Conservation (phyloP, 2,329 filamentous ascomycete genomes). For the Coniella vitis region DNA sequence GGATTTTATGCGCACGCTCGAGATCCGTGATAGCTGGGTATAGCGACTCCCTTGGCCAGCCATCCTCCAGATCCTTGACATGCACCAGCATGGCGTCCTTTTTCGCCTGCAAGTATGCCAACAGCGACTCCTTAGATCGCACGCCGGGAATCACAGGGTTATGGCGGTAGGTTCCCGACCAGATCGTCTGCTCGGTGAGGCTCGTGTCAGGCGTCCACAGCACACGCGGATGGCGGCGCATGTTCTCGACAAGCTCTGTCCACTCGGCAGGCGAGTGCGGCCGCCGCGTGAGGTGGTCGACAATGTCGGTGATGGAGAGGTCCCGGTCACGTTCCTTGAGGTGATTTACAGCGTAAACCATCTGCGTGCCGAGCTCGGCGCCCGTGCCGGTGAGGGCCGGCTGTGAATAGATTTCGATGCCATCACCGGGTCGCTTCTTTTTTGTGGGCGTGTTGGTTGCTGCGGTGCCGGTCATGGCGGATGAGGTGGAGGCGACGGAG, state of each 20-base stretch:
- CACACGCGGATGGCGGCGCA: conserved; percentile 57
- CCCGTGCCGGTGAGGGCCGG: conserved; percentile 70
- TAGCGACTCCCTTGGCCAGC: conserved; percentile 69
- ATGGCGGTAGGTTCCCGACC: conserved; percentile 71
- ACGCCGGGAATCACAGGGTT: conserved; percentile 76
- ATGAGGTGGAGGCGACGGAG: conserved; percentile 44
- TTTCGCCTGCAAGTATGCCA: conserved; percentile 74
- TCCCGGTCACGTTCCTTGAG: conserved; percentile 67
- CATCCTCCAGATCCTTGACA: conserved; percentile 91
- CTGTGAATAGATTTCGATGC: conserved; percentile 63
- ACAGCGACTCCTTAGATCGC: conserved; percentile 66
- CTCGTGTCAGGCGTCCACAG: conserved; percentile 49
- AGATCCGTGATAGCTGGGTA: conserved; percentile 71
- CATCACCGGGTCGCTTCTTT: conserved; percentile 44
- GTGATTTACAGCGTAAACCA: conserved; percentile 80
- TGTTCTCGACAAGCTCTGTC: conserved; percentile 58
- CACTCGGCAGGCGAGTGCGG: conserved; percentile 55
- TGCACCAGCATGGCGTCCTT: conserved; percentile 72
- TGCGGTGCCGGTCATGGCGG: conserved; percentile 44
- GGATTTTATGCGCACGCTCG: conserved; percentile 69
- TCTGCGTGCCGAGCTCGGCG: conserved; percentile 75
- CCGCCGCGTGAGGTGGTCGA: conserved; percentile 71
- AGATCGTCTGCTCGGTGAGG: conserved; percentile 60
- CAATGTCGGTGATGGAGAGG: conserved; percentile 67
- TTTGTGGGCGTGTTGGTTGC: conserved; percentile 54